phyloP scores from a whole-genome alignment of 345 rosid species.

The Hypericum perforatum region DNA sequence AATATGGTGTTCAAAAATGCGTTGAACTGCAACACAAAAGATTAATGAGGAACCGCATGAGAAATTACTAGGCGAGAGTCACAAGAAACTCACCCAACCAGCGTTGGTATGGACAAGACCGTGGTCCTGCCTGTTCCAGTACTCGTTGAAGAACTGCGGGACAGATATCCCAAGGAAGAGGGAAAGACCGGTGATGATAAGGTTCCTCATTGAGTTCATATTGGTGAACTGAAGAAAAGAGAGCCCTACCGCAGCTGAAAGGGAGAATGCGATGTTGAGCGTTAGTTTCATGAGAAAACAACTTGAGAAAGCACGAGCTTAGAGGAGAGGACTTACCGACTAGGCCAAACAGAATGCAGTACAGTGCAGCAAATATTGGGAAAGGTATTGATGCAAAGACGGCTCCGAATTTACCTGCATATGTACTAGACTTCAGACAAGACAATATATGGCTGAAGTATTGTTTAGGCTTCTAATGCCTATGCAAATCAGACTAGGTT shows the following conservation, averaged over 20 bases:
- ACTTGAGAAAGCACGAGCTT: neutral
- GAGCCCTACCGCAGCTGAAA: conserved; percentile 22
- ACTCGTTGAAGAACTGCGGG: conserved; percentile 23
- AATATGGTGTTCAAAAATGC: conserved; percentile 23
- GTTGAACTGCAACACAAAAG: conserved; percentile 17
- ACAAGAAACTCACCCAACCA: conserved; percentile 19
- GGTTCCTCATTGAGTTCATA: conserved; percentile 29
- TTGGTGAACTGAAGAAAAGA: conserved; percentile 30
- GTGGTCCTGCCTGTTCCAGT: conserved; percentile 14
- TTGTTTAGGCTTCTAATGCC: too few species aligned
- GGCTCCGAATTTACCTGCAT: conserved; percentile 4
- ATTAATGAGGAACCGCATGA: too few species aligned
- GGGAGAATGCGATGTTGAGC: too few species aligned
- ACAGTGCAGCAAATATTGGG: conserved; percentile 5
- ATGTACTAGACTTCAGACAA: neutral
- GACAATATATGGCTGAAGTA: too few species aligned
- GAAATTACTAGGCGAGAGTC: too few species aligned
- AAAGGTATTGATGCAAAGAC: conserved; percentile 1
- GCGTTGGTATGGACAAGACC: conserved; percentile 27
- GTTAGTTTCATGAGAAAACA: too few species aligned
- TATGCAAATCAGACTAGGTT: too few species aligned
- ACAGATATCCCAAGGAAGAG: conserved; percentile 27
- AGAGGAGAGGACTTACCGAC: conserved; percentile 14
- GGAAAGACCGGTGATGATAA: conserved; percentile 22
- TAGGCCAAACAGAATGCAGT: conserved; percentile 23